A percentile compares a stretch with the other conserved stretches of the same genome.
Conservation (phyloP, 371 early-diverging fungal genomes). For the Mucor saturninus region DNA sequence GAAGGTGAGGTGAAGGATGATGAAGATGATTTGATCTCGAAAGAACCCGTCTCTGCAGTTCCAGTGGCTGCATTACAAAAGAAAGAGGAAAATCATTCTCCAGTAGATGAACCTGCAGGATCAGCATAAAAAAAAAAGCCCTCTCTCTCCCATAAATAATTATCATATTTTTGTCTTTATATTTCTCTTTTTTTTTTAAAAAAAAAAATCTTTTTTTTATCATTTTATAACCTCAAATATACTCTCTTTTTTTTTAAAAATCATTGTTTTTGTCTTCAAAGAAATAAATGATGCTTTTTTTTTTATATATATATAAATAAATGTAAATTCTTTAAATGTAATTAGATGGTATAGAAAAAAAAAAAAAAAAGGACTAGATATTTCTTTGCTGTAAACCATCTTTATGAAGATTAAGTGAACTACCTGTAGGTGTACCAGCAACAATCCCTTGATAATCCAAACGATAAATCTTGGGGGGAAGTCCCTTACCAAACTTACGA, state of each 20-base stretch:
- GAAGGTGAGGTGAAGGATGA: slow-evolving; percentile 30
- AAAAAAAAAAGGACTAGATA: neutral
- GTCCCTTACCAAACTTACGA: slow-evolving; percentile 50
- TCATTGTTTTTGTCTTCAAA: neutral
- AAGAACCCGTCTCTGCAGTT: neutral
- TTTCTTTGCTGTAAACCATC: slow-evolving; percentile 47
- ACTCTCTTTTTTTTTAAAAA: neutral
- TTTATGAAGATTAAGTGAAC: slow-evolving; percentile 43
- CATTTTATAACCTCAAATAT: slow-evolving; percentile 1
- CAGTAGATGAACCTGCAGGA: slow-evolving; percentile 3
- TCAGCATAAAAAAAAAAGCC: slow-evolving; percentile 6
- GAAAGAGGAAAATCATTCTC: neutral
- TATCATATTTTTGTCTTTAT: neutral
- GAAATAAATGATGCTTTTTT: neutral
- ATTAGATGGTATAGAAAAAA: neutral
- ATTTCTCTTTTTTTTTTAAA: slow-evolving; percentile 10
- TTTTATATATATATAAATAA: neutral
- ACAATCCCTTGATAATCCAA: slow-evolving; percentile 54
- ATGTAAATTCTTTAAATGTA: too few relatives aligned
- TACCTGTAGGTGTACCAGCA: slow-evolving; percentile 52
- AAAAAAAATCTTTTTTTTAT: slow-evolving; percentile 4
- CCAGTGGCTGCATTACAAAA: slow-evolving; percentile 19
- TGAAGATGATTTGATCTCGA: neutral
- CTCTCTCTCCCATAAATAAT: neutral
- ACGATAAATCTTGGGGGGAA: slow-evolving; percentile 57